Conservation (phyloP, 768 basidiomycete genomes). For the Tylopilus vinaceipallidus region DNA sequence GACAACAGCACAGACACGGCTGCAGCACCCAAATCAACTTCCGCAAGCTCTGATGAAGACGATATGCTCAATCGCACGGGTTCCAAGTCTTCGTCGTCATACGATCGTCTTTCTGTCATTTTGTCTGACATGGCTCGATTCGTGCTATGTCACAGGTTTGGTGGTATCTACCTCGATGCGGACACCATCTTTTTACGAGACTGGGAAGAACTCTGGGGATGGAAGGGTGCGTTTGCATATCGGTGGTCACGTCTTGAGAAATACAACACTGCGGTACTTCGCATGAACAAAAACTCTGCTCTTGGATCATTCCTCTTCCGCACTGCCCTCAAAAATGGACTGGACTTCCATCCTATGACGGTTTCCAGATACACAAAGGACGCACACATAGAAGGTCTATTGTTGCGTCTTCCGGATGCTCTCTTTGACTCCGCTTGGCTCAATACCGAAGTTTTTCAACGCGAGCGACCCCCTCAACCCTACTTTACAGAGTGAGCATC, state of each 20-base stretch:
- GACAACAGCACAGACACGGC: slow-evolving; percentile 24
- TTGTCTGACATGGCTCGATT: slow-evolving; percentile 97
- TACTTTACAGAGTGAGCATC: slow-evolving; percentile 77
- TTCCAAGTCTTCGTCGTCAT: slow-evolving; percentile 82
- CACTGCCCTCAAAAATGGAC: slow-evolving; percentile 87
- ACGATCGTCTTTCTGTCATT: slow-evolving; percentile 90
- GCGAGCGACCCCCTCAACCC: slow-evolving; percentile 91
- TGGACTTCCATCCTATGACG: slow-evolving; percentile 98
- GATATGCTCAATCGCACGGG: slow-evolving; percentile 79
- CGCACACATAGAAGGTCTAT: slow-evolving; percentile 76
- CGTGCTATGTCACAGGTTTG: slow-evolving; percentile 93
- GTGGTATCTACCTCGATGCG: slow-evolving; percentile 95
- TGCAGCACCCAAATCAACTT: slow-evolving; percentile 16
- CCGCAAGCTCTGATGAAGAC: slow-evolving; percentile 38
- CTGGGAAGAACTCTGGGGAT: slow-evolving; percentile 98
- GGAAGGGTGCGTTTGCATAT: slow-evolving; percentile 95
- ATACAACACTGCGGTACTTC: slow-evolving; percentile 96
- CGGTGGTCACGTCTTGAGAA: slow-evolving; percentile 90
- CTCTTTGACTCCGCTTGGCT: slow-evolving; percentile 97
- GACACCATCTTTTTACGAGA: slow-evolving; percentile 95
- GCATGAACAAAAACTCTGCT: slow-evolving; percentile 89
- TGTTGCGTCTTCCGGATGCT: slow-evolving; percentile 91
- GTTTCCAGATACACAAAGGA: slow-evolving; percentile 90
- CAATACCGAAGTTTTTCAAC: slow-evolving; percentile 88
- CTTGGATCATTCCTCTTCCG: slow-evolving; percentile 92